These are phyloP conservation scores for Chaetomium cochliodes DNA, from an alignment of 495 filamentous ascomycete genomes.

Conservation along the genomic window DNA sequence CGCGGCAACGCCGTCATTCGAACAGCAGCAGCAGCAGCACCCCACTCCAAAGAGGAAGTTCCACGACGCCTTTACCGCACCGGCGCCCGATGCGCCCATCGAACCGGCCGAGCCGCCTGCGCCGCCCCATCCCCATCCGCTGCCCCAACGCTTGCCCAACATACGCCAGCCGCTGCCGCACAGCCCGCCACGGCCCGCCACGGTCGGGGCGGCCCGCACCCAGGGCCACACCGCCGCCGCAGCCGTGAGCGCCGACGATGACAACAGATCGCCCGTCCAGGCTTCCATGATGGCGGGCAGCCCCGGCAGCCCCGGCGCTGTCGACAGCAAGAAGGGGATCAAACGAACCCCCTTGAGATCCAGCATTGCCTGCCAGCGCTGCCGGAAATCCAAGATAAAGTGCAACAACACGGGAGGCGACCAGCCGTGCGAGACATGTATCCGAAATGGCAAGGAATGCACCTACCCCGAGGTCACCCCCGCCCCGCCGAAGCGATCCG, in stretches of 20 bases:
- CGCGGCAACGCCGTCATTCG: constrained; percentile 28
- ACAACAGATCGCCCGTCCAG: constrained; percentile 22
- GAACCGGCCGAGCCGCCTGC: constrained; percentile 24
- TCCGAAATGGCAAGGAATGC: constrained; percentile 72
- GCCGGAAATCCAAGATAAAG: constrained; percentile 81
- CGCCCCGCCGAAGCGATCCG: constrained; percentile 57
- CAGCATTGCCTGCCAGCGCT: constrained; percentile 75
- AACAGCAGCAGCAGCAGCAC: constrained; percentile 12
- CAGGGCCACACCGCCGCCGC: constrained; percentile 10
- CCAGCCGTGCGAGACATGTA: constrained; percentile 71
- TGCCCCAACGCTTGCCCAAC: constrained; percentile 27
- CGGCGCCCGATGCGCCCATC: constrained; percentile 29
- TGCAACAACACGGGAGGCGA: constrained; percentile 69
- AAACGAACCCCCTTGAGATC: constrained; percentile 65
- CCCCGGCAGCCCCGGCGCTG: constrained; percentile 32
- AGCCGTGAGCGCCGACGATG: constrained; percentile 30
- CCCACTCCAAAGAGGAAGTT: constrained; percentile 40
- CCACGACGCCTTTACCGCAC: constrained; percentile 37
- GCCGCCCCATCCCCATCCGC: constrained; percentile 14
- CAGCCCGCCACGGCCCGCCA: constrained; percentile 32
- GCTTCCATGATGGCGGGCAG: constrained; percentile 33
- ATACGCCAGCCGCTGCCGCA: constrained; percentile 34
- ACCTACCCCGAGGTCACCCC: constrained; percentile 65
- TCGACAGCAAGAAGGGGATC: constrained; percentile 47
- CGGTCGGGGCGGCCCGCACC: constrained; percentile 27